A percentile compares a stretch with the other conserved stretches of the same genome.
Conservation (phyloP, 2,329 filamentous ascomycete genomes). For the Phaeosphaeriaceae sp. region DNA sequence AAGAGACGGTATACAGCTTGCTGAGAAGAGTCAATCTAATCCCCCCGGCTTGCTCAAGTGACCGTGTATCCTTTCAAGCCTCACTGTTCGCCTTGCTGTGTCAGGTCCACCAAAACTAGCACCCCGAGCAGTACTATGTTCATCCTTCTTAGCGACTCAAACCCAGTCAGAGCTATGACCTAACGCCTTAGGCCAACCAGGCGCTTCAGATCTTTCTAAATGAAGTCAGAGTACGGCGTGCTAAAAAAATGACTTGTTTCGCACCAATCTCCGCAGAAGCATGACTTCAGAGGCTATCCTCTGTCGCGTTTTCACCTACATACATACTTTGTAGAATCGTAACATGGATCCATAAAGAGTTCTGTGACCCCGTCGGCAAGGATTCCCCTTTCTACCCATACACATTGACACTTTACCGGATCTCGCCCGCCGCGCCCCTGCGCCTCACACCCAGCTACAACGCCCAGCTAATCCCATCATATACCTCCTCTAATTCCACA, state of each 20-base stretch:
- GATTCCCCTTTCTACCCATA: constrained; percentile 21
- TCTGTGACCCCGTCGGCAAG: constrained; percentile 22
- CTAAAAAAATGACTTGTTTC: constrained; percentile 23
- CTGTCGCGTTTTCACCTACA: constrained; percentile 15
- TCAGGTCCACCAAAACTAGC: constrained; percentile 27
- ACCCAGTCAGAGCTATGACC: constrained; percentile 28
- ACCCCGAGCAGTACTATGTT: constrained; percentile 27
- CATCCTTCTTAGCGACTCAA: constrained; percentile 29
- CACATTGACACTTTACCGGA: constrained; percentile 19
- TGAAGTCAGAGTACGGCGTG: constrained; percentile 18
- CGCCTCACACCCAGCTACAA: constrained; percentile 23
- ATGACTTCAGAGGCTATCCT: constrained; percentile 10
- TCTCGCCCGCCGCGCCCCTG: constrained; percentile 27
- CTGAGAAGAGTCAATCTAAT: constrained; percentile 26
- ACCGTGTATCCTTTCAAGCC: constrained; percentile 16
- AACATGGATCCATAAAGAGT: constrained; percentile 17
- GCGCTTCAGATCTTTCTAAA: constrained; percentile 27
- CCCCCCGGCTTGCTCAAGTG: constrained; percentile 14
- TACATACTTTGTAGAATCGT: constrained; percentile 13
- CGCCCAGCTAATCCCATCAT: constrained; percentile 32
- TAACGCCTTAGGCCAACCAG: constrained; percentile 27
- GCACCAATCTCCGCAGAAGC: constrained; percentile 31
- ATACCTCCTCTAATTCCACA: constrained; percentile 31
- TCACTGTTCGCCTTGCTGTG: constrained; percentile 18
- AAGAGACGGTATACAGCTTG: constrained; percentile 1